These are phyloP conservation scores for Globisporangium paddicum DNA, from an alignment of 352 stramenopile genomes.

Conservation along the genomic window DNA sequence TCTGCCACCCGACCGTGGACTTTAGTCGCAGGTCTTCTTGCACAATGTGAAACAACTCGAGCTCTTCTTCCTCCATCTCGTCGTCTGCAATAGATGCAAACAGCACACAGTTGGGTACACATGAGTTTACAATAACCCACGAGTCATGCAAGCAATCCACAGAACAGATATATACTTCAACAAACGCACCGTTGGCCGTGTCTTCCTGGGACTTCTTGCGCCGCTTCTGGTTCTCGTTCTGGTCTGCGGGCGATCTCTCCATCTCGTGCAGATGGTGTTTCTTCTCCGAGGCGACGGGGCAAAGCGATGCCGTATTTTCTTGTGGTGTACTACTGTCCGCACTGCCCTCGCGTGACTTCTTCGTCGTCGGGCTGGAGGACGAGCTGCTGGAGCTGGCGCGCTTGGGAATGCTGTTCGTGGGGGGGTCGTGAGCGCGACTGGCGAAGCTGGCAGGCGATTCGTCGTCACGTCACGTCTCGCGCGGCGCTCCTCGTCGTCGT, in stretches of 20 bases:
- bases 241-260: slow-evolving; percentile 38
- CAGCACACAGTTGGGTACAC: not conserved
- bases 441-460: slow-evolving; percentile 8
- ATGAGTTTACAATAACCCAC: not conserved
- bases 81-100: slow-evolving; percentile 21
- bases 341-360: slow-evolving; percentile 13
- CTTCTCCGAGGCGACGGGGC: slow-evolving; percentile 39
- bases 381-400: slow-evolving; percentile 14
- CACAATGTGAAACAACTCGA: slow-evolving; percentile 81
- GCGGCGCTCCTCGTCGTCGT: slow-evolving; percentile 12
- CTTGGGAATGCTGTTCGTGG: slow-evolving; percentile 16
- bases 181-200: slow-evolving; percentile 15
- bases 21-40: slow-evolving; percentile 83
- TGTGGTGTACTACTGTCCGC: slow-evolving; percentile 1
- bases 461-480: slow-evolving; percentile 14
- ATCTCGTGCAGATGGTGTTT: slow-evolving; percentile 59
- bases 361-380: slow-evolving; percentile 17
- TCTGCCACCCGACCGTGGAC: slow-evolving; percentile 89
- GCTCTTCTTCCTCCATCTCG: slow-evolving; percentile 79
- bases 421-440: slow-evolving; percentile 4
- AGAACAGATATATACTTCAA: not conserved
- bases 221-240: slow-evolving; percentile 56
- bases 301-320: slow-evolving; percentile 10
- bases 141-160: not conserved
- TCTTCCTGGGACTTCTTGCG: slow-evolving; percentile 66